Evolutionary conservation across 257 asterid genomes (phyloP), one percentile per base, ranked within the genome.

Genomic region (Penstemon barbatus): DNA sequence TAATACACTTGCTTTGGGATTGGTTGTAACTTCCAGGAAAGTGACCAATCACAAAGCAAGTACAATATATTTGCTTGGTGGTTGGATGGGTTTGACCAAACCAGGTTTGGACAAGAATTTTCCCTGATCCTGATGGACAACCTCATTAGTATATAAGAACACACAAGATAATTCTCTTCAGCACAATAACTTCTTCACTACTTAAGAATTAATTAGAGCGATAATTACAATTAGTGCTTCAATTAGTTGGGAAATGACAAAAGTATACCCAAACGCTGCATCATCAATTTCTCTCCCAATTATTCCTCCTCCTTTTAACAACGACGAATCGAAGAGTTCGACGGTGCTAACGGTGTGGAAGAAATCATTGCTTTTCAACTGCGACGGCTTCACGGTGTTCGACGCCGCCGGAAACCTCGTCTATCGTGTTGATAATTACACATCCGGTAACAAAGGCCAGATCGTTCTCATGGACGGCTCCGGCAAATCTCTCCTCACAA

Each of bases 311-410:
- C 0, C 18, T 15, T 15, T 15, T 15, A 5, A 4, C 12, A 25
- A 12, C 19, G 54, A 49, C 3, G 58, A 70, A 12, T 69, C 56
- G 66, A 0, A 50, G 71, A 40, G 72, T 25, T 25, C 85, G 3
- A 63, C 44, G 71, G 89, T 78, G 42, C 80, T 87, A 0, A 90
- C 97, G 9, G 93, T 89, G 4, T 90, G 95, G 97, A 90, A 84
- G 78, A 90, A 90, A 66, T 90, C 95, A 39, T 66, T 90, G 55
- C 81, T 90, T 40, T 74, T 86, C 37, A 87, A 77, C 74, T 86
- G 95, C 78, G 83, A 82, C 43, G 97, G 96, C 2, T 90, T 87
- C 74, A 90, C 97, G 6, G 93, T 90, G n/a, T 84, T 78, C 49
- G 97, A 84, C 66, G 48, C 81, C 18, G 63, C 64, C 1, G 95